Base-by-base conservation (phyloP, 768 basidiomycete species). In the Rickenella mellea region DNA sequence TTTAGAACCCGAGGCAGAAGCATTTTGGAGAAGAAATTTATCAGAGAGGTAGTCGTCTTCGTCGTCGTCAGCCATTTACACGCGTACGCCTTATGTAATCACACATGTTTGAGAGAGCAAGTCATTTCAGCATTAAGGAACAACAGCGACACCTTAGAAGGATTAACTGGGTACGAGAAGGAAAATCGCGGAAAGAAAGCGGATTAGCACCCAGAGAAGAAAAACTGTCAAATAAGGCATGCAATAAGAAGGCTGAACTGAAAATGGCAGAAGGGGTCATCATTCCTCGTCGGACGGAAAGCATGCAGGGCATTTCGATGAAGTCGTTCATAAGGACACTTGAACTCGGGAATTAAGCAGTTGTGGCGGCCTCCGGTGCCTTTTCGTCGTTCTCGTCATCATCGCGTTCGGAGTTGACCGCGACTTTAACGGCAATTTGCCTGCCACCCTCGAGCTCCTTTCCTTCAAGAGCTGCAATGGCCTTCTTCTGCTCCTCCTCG, bases 11-110 rank as follows among this genome's bases (percentile, higher is more conserved):
- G 68, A 51, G 9, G 60, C 48, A 6, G 67, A 25, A 15, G 55
- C 44, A n/a, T 65, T 39, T 1, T 69, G 67, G 36, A 67, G 50
- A 4, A 91, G 70, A 60, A 90, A 91, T 55, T 87, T 90, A 68
- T 89, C 85, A 25, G 87, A 89, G 39, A 92, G 73, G 55, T 91
- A 92, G 65, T 91, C 84, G 51, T 85, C 86, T 53, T 90, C 87
- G 45, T 74, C 77, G 48, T 75, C 76, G 40, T 79, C 77, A 83
- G 84, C 86, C 8, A 17, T 36, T 10, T 17, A 14, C 33, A 17
- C 19, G 33, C 4, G 9, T 36, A 17, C 10, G n/a, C n/a, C n/a
- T n/a, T n/a, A n/a, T n/a, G n/a, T n/a, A n/a, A n/a, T n/a, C n/a
- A n/a, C n/a, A n/a, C n/a, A n/a, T n/a, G n/a, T n/a, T n/a, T n/a